Evolutionary conservation across 2,329 filamentous ascomycete species (phyloP).

Genomic region (Xylaria sp.): DNA sequence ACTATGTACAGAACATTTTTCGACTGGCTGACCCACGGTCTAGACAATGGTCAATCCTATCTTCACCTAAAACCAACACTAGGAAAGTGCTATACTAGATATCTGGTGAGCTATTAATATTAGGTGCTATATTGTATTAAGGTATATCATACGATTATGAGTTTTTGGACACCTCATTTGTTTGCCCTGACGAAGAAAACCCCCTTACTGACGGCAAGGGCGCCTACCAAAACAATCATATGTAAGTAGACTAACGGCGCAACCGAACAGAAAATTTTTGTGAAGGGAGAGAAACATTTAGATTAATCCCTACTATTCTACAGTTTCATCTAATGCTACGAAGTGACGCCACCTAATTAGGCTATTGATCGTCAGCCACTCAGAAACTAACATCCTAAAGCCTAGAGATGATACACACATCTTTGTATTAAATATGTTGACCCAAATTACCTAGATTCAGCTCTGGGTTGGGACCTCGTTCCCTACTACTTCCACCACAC

Average conservation of each 20-base stretch:
- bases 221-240: neutral
- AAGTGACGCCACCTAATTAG: neutral
- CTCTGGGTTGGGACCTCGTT: no score
- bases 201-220: neutral
- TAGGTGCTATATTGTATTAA: neutral
- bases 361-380: neutral
- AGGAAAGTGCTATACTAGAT: no score
- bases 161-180: neutral
- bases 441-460: no score
- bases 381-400: neutral
- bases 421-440: no score
- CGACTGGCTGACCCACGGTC: neutral
- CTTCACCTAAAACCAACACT: neutral
- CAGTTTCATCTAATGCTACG: neutral
- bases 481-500: no score
- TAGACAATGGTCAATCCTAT: neutral
- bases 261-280: neutral
- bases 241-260: neutral
- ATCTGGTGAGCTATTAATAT: neutral
- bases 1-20: neutral
- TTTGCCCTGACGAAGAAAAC: neutral
- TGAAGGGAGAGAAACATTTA: neutral
- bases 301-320: neutral
- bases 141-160: neutral
- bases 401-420: no score